phyloP scores from a whole-genome alignment of 768 basidiomycete species.

The Suillus subluteus region DNA sequence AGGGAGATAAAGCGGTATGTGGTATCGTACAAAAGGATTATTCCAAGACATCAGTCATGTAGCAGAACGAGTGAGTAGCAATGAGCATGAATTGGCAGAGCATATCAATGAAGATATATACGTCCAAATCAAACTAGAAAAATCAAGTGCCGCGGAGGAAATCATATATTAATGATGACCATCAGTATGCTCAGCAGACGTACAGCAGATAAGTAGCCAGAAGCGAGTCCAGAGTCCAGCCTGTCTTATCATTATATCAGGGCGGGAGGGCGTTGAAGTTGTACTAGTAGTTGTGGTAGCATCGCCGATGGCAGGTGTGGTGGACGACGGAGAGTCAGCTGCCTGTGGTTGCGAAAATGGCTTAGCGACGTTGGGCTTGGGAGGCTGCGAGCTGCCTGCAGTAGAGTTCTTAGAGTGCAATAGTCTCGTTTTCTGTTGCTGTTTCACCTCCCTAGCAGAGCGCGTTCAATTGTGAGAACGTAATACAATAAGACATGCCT shows the following conservation, averaged over 20 bases:
- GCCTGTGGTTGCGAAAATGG: not conserved
- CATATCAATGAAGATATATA: no score
- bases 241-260: not conserved
- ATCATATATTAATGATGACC: not conserved
- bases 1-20: no score
- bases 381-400: not conserved
- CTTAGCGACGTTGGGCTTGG: not conserved
- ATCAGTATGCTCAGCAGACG: no score
- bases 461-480: no score
- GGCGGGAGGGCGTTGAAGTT: not conserved
- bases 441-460: no score
- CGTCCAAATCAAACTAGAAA: no score
- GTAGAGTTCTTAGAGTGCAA: not conserved
- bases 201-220: not conserved
- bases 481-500: no score
- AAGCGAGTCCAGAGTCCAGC: not conserved
- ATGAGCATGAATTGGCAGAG: no score
- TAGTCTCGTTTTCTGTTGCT: not conserved
- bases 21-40: no score
- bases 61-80: no score
- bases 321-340: not conserved
- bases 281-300: not conserved
- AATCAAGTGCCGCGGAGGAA: no score
- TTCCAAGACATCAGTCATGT: no score
- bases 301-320: not conserved